These are phyloP conservation scores for Dioscorea alata DNA, from an alignment of 106 monocot genomes.

Conservation along the genomic window DNA sequence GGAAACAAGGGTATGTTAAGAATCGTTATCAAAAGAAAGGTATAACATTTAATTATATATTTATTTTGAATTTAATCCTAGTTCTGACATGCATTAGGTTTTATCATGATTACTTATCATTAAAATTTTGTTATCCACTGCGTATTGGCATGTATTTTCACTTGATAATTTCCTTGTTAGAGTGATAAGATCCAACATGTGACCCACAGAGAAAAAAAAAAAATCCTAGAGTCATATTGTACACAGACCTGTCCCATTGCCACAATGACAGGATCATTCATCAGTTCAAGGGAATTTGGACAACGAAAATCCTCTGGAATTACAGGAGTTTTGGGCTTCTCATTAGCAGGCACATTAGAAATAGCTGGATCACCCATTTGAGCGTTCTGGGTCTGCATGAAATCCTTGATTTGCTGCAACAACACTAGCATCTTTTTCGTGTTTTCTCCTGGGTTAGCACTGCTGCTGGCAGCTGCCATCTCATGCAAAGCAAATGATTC, in stretches of 20 bases:
- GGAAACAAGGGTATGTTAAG: too few species aligned
- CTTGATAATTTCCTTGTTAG: too few species aligned
- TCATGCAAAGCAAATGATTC: constrained; percentile 73
- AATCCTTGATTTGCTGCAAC: constrained; percentile 74
- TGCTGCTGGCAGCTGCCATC: constrained; percentile 43
- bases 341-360: constrained; percentile 13
- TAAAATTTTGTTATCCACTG: too few species aligned
- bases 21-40: too few species aligned
- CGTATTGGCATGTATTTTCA: too few species aligned
- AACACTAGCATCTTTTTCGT: constrained; percentile 67
- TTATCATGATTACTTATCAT: too few species aligned
- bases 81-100: too few species aligned
- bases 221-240: neutral
- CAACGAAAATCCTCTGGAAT: constrained; percentile 84
- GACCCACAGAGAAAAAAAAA: too few species aligned
- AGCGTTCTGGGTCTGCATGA: constrained; percentile 48
- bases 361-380: constrained; percentile 34
- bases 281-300: constrained; percentile 73
- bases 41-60: too few species aligned
- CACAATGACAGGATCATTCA: constrained; percentile 88
- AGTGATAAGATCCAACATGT: too few species aligned
- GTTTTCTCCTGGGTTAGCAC: constrained; percentile 48
- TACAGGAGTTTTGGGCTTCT: constrained; percentile 22
- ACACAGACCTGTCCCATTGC: constrained; percentile 72
- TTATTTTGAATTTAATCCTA: too few species aligned